Evolutionary conservation across 495 filamentous ascomycete genomes (phyloP).

Genomic region (Neurospora intermedia): DNA sequence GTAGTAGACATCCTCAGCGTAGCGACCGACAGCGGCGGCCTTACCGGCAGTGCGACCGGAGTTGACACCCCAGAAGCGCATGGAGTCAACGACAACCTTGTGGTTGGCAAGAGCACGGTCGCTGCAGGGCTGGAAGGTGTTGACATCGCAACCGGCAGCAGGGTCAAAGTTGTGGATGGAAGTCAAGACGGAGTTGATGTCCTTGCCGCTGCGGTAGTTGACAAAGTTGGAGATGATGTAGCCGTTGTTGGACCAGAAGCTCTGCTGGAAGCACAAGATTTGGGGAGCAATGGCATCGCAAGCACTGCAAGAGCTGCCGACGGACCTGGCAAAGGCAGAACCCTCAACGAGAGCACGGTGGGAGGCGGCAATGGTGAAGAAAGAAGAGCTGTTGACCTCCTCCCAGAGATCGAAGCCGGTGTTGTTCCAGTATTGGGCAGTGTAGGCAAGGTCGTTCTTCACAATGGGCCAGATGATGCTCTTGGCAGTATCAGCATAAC

Average conservation of each 20-base stretch:
- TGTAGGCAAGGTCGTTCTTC: conserved; percentile 58
- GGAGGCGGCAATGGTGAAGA: conserved; percentile 39
- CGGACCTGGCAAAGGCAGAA: conserved; percentile 39
- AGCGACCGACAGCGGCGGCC: conserved; percentile 56
- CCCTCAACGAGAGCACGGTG: conserved; percentile 53
- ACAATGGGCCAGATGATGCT: conserved; percentile 50
- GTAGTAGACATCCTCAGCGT: conserved; percentile 58
- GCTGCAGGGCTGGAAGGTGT: conserved; percentile 55
- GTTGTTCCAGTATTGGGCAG: conserved; percentile 61
- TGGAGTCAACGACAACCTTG: conserved; percentile 52
- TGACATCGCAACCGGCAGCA: conserved; percentile 42
- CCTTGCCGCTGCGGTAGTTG: conserved; percentile 43
- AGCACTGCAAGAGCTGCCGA: conserved; percentile 31
- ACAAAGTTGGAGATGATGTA: conserved; percentile 48
- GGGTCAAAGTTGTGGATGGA: conserved; percentile 58
- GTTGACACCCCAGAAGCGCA: conserved; percentile 55
- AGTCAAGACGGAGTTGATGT: conserved; percentile 51
- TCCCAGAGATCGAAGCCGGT: conserved; percentile 66
- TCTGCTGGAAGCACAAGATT: conserved; percentile 49
- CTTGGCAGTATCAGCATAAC: conserved; percentile 30
- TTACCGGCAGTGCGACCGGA: conserved; percentile 32
- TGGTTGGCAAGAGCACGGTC: conserved; percentile 53
- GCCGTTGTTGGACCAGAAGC: conserved; percentile 49
- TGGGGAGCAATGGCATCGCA: conserved; percentile 49
- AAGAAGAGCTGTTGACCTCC: conserved; percentile 51